A percentile compares a stretch with the other conserved stretches of the same genome.
Conservation (phyloP, 768 basidiomycete species). For the Boletellus emodensis region DNA sequence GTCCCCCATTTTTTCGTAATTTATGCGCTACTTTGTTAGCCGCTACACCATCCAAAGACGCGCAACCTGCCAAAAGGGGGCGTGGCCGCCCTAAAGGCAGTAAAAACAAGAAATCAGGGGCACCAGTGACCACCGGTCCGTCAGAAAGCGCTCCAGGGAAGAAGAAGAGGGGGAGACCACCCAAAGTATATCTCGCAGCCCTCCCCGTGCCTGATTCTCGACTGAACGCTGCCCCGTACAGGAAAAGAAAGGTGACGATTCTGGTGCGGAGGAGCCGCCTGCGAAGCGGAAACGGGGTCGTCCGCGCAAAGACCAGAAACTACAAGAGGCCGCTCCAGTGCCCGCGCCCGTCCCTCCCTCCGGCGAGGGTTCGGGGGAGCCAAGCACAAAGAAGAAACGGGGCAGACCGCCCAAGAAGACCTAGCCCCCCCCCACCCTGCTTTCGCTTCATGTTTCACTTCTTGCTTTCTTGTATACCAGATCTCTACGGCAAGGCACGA, state of each 20-base stretch:
- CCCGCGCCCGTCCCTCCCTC: constrained; percentile 24
- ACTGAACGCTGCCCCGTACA: constrained; percentile 12
- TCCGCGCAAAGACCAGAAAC: constrained; percentile 63
- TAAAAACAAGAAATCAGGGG: constrained; percentile 61
- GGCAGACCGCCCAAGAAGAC: constrained; percentile 60
- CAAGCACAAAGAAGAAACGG: constrained; percentile 62
- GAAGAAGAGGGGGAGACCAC: constrained; percentile 49
- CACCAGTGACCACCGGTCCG: constrained; percentile 26
- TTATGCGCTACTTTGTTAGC: constrained; percentile 29
- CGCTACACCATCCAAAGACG: constrained; percentile 37
- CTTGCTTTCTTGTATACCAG: constrained; percentile 35
- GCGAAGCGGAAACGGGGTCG: constrained; percentile 71
- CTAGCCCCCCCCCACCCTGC: constrained; percentile 12
- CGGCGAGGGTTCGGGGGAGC: constrained; percentile 43
- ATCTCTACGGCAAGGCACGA: constrained; percentile 32
- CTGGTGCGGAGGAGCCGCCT: constrained; percentile 49
- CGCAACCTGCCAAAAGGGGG: constrained; percentile 60
- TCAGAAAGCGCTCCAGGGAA: constrained; percentile 32
- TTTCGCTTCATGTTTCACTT: constrained; percentile 28
- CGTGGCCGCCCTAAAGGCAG: constrained; percentile 89
- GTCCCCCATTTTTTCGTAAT: constrained; percentile 16
- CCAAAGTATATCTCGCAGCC: constrained; percentile 37
- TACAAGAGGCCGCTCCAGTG: constrained; percentile 37
- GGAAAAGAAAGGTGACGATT: constrained; percentile 40
- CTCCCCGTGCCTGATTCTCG: constrained; percentile 21